Percentiles rank a stretch among this genome's conserved stretches.
These are phyloP conservation scores for Fusarium begoniae DNA, from an alignment of 2,329 filamentous ascomycete species.

Conservation along the genomic window DNA sequence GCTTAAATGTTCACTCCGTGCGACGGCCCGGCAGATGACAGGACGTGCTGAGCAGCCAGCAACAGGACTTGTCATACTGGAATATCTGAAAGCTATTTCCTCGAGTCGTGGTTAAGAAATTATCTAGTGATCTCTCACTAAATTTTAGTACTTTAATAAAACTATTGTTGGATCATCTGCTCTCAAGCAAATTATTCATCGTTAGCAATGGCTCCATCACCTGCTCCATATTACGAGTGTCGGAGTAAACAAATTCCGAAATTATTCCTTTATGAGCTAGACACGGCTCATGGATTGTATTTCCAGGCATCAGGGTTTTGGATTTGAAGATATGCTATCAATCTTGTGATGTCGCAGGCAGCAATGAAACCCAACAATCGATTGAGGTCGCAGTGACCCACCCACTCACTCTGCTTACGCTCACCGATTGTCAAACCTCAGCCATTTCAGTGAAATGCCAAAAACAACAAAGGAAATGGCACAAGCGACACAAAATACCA, in stretches of 20 bases:
- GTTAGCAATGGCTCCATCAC: neutral
- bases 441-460: neutral
- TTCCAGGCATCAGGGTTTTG: neutral
- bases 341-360: neutral
- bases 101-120: fast-evolving
- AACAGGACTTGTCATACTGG: fast-evolving
- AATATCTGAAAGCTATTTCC: fast-evolving
- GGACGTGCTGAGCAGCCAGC: fast-evolving
- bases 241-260: neutral
- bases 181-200: neutral
- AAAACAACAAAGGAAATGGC: neutral
- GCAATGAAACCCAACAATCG: neutral
- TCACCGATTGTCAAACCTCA: neutral
- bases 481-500: neutral
- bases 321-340: neutral
- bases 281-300: neutral
- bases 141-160: neutral
- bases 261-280: fast-evolving
- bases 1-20: fast-evolving
- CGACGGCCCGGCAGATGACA: neutral
- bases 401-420: conserved; percentile 3
- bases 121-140: neutral
- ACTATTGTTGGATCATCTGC: fast-evolving
- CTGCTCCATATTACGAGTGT: fast-evolving
- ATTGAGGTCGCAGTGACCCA: neutral